Conservation (phyloP, 148 eudicot genomes). For the Camellia japonica region DNA sequence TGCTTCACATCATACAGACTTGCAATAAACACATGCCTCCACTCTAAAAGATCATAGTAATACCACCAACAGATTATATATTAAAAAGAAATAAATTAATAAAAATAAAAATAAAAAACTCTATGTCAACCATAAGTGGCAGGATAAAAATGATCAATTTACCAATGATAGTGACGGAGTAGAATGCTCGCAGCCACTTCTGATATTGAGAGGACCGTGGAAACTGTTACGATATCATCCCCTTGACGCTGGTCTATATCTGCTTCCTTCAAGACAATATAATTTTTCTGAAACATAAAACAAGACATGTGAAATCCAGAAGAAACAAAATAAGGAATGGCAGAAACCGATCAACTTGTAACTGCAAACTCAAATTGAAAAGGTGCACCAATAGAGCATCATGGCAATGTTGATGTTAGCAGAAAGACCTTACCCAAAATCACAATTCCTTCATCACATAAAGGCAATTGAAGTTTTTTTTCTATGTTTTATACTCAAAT, state of each 20-base stretch:
- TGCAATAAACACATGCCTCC: not conserved
- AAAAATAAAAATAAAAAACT: not conserved
- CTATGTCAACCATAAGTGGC: not conserved
- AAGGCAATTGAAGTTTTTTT: no score
- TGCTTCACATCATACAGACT: not conserved
- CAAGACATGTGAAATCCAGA: not conserved
- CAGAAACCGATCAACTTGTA: not conserved
- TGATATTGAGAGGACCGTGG: slow-evolving; percentile 67
- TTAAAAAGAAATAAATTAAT: not conserved
- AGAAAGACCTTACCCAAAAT: not conserved
- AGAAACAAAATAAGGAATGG: not conserved
- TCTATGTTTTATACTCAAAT: not conserved
- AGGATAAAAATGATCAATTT: slow-evolving; percentile 1
- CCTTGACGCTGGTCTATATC: slow-evolving; percentile 64
- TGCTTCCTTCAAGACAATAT: slow-evolving; percentile 47
- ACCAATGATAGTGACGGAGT: slow-evolving; percentile 74
- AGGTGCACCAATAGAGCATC: not conserved
- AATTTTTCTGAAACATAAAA: slow-evolving; percentile 39
- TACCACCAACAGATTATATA: not conserved
- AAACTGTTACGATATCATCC: slow-evolving; percentile 55
- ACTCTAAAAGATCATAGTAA: not conserved
- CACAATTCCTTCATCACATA: not conserved
- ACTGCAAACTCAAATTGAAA: not conserved
- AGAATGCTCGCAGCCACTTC: slow-evolving; percentile 62
- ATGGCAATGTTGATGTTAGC: not conserved